phyloP scores from a whole-genome alignment of 768 basidiomycete species.

The Podaxis carcinomalis region DNA sequence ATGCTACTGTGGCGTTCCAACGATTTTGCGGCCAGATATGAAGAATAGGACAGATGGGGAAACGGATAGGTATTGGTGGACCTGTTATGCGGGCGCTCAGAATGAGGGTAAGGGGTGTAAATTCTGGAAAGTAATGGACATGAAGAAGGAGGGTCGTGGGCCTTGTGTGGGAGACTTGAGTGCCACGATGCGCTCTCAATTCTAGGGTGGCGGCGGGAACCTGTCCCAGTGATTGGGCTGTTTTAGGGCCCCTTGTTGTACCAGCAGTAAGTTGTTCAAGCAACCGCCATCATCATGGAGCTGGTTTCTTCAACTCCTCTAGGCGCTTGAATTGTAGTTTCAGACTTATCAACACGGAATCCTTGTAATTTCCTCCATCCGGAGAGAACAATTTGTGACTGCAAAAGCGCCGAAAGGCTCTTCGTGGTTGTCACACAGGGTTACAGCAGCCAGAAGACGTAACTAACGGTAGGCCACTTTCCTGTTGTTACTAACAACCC shows the following conservation, averaged over 20 bases:
- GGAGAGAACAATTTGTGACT: background rate
- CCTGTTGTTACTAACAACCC: background rate
- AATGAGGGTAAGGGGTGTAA: constrained; percentile 82
- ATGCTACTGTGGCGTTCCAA: constrained; percentile 72
- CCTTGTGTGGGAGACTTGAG: constrained; percentile 26
- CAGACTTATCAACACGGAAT: background rate
- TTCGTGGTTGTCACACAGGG: background rate
- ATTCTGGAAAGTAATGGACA: constrained; percentile 72
- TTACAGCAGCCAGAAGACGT: background rate
- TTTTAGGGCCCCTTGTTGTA: background rate
- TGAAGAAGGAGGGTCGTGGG: constrained; percentile 62
- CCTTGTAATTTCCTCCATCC: background rate
- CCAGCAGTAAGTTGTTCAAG: background rate
- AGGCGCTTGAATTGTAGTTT: background rate
- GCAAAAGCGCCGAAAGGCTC: background rate
- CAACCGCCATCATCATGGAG: background rate
- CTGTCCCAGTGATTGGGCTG: background rate
- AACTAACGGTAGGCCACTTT: background rate
- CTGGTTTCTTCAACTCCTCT: background rate
- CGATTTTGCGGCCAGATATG: constrained; percentile 74
- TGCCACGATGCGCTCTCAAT: background rate
- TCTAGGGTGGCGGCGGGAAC: background rate
- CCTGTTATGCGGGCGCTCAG: constrained; percentile 75
- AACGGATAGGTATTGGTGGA: constrained; percentile 72
- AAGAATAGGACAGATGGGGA: constrained; percentile 57